phyloP scores from a whole-genome alignment of 2,329 filamentous ascomycete genomes.

The Bimuria novae-zelandiae region DNA sequence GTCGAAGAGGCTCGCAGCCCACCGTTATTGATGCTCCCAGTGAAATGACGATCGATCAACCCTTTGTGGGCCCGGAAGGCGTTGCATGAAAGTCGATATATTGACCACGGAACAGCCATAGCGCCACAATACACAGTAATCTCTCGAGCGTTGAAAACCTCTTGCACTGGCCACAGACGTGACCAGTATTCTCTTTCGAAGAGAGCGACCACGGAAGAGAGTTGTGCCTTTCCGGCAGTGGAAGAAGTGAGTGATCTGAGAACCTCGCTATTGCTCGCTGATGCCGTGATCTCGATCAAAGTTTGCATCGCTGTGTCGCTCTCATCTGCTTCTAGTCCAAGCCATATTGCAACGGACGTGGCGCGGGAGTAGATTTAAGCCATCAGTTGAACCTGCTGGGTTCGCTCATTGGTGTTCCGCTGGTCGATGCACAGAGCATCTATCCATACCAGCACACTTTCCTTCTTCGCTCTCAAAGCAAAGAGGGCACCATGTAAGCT shows the following conservation, averaged over 20 bases:
- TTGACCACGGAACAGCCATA: slow-evolving; percentile 41
- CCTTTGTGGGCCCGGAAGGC: slow-evolving; percentile 20
- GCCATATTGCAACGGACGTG: slow-evolving; percentile 21
- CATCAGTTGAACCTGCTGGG: slow-evolving; percentile 27
- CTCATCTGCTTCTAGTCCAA: slow-evolving; percentile 36
- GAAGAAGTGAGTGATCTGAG: slow-evolving; percentile 5
- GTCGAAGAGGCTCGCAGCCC: slow-evolving; percentile 5
- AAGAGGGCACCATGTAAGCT: slow-evolving; percentile 24
- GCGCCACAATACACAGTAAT: slow-evolving; percentile 47
- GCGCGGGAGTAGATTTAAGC: slow-evolving; percentile 25
- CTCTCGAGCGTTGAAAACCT: slow-evolving; percentile 45
- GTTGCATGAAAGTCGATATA: slow-evolving; percentile 27
- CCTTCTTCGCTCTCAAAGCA: slow-evolving; percentile 17
- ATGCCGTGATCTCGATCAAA: slow-evolving; percentile 30
- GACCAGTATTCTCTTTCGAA: slow-evolving; percentile 48
- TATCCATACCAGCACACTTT: slow-evolving; percentile 25
- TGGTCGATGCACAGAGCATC: slow-evolving; percentile 39
- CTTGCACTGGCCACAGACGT: slow-evolving; percentile 52
- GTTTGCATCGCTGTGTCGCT: slow-evolving; percentile 38
- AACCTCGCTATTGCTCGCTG: slow-evolving; percentile 31
- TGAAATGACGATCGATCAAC: slow-evolving; percentile 16
- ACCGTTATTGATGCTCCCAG: not conserved
- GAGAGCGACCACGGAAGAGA: slow-evolving; percentile 31
- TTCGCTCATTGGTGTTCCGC: slow-evolving; percentile 22
- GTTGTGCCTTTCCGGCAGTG: slow-evolving; percentile 10